A percentile compares a stretch with the other conserved stretches of the same genome.
Evolutionary conservation across 148 eudicot species (phyloP).

Genomic region (Polygonum maritimum): DNA sequence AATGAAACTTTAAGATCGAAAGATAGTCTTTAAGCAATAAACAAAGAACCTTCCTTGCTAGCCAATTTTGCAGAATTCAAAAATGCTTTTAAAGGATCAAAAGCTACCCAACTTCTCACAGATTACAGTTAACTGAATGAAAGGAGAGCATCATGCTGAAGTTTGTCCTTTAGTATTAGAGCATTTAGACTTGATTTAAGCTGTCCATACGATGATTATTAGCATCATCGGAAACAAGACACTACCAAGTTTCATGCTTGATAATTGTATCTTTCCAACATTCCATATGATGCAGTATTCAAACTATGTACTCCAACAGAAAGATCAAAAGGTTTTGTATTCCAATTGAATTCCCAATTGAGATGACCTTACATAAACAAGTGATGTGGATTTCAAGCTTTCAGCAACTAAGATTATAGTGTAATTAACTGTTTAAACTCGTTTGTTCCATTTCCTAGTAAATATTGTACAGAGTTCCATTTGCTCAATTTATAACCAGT

Average conservation of each 20-base stretch:
- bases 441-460: neutral
- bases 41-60: slow-evolving; percentile 42
- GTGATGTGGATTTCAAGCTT: neutral
- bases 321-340: neutral
- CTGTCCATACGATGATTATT: neutral
- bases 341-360: too few relatives aligned
- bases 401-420: neutral
- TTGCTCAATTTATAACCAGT: neutral
- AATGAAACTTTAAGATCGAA: neutral
- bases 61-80: too few relatives aligned
- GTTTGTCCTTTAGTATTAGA: neutral
- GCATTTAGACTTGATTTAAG: neutral
- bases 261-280: neutral
- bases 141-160: neutral
- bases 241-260: neutral
- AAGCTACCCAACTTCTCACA: too few relatives aligned
- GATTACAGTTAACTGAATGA: neutral
- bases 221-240: neutral
- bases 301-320: neutral
- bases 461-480: neutral
- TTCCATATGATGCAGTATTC: neutral
- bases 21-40: neutral
- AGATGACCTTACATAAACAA: neutral
- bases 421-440: neutral
- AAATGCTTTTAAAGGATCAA: too few relatives aligned